Base-by-base conservation (phyloP, 306 rosid species). In the Trichosanthes truncata region DNA sequence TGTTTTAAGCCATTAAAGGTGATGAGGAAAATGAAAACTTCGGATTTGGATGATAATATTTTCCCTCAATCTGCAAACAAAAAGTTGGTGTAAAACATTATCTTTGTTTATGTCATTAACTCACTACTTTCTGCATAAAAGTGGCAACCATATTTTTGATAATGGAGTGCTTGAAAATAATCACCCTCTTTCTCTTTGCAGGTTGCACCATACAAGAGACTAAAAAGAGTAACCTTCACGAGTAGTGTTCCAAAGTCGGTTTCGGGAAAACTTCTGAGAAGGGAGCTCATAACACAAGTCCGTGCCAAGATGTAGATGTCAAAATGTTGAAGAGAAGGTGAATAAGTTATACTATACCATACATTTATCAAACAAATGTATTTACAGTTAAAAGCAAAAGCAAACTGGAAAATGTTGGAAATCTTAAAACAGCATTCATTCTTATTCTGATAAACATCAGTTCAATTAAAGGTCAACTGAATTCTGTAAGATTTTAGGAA, bases 121-220 rank as follows among this genome's bases (percentile, higher is more conserved):
- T 57, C 63, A 57, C 63, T 23, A 57, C 63, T n/a, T 7, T 7
- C 5, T 57, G 63, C 33, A 57, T 4, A 61, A 61, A 61, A 26
- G 68, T 61, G 18, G n/a, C 53, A 40, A 23, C n/a, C 38, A 71
- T 71, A 14, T 9, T 71, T 20, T 56, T 33, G 10, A 59, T 31
- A 21, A 76, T 33, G 11, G 49, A 74, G n/a, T 46, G 29, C 17
- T n/a, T 18, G 25, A 48, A 74, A 43, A 56, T 35, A n/a, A 79
- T 45, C 29, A 35, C 29, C 71, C 12, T 78, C 53, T 81, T 71
- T 13, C 25, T 53, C 56, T 76, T 38, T 52, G 40, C 85, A 84
- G 89, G 91, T 85, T 77, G 90, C 89, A 6, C 91, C 91, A 45
- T 89, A 66, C 84, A 89, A 85, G 82, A 87, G 89, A 79, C 49